Percentiles rank a stretch among this genome's conserved stretches.
Evolutionary conservation across 768 basidiomycete species (phyloP).

Genomic region (Termitomyces sp.): DNA sequence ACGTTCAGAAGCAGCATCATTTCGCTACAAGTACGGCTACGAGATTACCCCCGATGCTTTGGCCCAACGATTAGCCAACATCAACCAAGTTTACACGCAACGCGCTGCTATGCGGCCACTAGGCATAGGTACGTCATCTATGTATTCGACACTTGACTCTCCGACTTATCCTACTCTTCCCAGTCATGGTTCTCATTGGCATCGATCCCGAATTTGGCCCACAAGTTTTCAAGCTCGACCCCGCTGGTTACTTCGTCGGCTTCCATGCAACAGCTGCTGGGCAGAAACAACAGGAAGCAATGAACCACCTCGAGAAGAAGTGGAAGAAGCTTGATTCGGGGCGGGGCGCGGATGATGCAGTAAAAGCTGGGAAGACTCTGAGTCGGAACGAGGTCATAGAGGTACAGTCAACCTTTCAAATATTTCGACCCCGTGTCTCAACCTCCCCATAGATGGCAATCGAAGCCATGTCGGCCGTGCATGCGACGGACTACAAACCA

Average conservation of each 20-base stretch:
- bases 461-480: slow-evolving; percentile 90
- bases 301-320: slow-evolving; percentile 98
- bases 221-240: slow-evolving; percentile 98
- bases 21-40: slow-evolving; percentile 95
- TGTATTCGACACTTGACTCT: background rate
- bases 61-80: slow-evolving; percentile 90
- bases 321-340: slow-evolving; percentile 93
- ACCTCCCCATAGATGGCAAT: slow-evolving; percentile 72
- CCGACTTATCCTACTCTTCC: background rate
- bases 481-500: slow-evolving; percentile 94
- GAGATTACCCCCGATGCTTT: slow-evolving; percentile 98
- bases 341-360: slow-evolving; percentile 74
- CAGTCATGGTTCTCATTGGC: slow-evolving; percentile 96
- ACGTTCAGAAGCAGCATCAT: slow-evolving; percentile 84
- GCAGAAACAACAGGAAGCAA: slow-evolving; percentile 97
- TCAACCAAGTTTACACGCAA: slow-evolving; percentile 99
- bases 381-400: slow-evolving; percentile 83
- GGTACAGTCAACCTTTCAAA: slow-evolving; percentile 42
- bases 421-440: background rate
- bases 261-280: slow-evolving; percentile 97
- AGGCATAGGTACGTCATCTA: slow-evolving; percentile 73
- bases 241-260: slow-evolving; percentile 97
- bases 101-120: slow-evolving; percentile 95
- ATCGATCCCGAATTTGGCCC: slow-evolving; percentile 88
- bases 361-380: slow-evolving; percentile 70